Conservation (phyloP, 768 basidiomycete species). For the Lactarius trivialis region DNA sequence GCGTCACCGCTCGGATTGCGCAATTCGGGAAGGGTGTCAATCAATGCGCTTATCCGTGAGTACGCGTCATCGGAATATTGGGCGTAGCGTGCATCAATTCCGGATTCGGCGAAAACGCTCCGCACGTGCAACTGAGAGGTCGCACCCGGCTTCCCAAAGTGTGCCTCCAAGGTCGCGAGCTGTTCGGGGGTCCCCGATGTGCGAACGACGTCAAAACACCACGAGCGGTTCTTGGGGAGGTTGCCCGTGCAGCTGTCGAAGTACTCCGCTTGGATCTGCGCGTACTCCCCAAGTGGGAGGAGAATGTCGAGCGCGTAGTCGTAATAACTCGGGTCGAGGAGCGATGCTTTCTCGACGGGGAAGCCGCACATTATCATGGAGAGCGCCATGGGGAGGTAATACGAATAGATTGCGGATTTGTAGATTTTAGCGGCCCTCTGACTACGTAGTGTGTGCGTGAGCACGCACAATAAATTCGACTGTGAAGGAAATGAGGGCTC, state of each 20-base stretch:
- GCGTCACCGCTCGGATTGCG: slow-evolving; percentile 30
- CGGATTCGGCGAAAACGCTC: slow-evolving; percentile 64
- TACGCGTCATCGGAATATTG: slow-evolving; percentile 77
- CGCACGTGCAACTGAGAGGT: slow-evolving; percentile 55
- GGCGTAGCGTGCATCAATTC: slow-evolving; percentile 59
- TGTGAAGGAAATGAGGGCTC: slow-evolving; percentile 21
- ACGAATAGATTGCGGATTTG: slow-evolving; percentile 97
- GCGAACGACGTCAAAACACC: slow-evolving; percentile 88
- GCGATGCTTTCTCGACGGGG: slow-evolving; percentile 40
- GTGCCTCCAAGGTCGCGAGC: slow-evolving; percentile 49
- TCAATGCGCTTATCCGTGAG: slow-evolving; percentile 54
- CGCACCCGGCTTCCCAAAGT: slow-evolving; percentile 56
- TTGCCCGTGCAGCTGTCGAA: slow-evolving; percentile 78
- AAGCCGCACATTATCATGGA: slow-evolving; percentile 76
- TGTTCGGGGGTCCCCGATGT: slow-evolving; percentile 47
- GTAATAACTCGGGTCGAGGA: slow-evolving; percentile 51
- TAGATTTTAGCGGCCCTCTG: slow-evolving; percentile 90
- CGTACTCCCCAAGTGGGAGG: slow-evolving; percentile 92
- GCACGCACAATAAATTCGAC: background rate
- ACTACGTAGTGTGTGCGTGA: slow-evolving; percentile 34
- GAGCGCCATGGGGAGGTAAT: slow-evolving; percentile 95
- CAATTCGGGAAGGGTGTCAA: slow-evolving; percentile 65
- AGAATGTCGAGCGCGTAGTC: slow-evolving; percentile 72
- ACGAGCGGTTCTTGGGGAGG: slow-evolving; percentile 95
- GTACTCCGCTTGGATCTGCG: slow-evolving; percentile 97